Conservation (phyloP, 179 eudicot genomes). For the Carnegiea gigantea region DNA sequence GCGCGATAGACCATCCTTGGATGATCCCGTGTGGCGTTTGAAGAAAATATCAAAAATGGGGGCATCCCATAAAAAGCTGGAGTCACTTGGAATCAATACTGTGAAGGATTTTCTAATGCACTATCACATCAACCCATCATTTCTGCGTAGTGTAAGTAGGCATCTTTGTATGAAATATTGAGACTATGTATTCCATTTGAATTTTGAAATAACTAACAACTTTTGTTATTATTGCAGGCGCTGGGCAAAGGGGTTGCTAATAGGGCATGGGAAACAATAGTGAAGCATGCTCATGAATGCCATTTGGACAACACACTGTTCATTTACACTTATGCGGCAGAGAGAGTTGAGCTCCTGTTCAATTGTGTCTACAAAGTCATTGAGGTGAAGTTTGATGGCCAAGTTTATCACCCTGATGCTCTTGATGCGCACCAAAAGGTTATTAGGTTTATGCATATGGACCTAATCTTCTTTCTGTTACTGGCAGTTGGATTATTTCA, state of each 20-base stretch:
- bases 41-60: constrained; percentile 38
- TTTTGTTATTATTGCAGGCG: constrained; percentile 23
- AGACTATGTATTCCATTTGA: background rate
- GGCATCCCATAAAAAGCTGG: constrained; percentile 32
- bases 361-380: constrained; percentile 43
- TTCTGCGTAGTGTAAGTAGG: constrained; percentile 32
- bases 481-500: background rate
- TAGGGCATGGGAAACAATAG: constrained; percentile 44
- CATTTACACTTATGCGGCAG: constrained; percentile 27
- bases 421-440: constrained; percentile 39
- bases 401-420: constrained; percentile 29
- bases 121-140: constrained; percentile 30
- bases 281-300: constrained; percentile 45
- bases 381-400: constrained; percentile 37
- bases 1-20: constrained; percentile 40
- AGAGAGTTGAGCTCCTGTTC: constrained; percentile 29
- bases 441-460: background rate
- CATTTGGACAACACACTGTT: constrained; percentile 29
- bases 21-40: constrained; percentile 48
- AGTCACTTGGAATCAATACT: constrained; percentile 33
- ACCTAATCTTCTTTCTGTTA: background rate
- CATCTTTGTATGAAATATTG: background rate
- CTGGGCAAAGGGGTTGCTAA: constrained; percentile 40
- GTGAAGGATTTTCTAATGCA: constrained; percentile 41
- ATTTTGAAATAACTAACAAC: background rate